These are phyloP conservation scores for Metarhizium brunneum DNA, from an alignment of 2,329 filamentous ascomycete species.

Conservation along the genomic window DNA sequence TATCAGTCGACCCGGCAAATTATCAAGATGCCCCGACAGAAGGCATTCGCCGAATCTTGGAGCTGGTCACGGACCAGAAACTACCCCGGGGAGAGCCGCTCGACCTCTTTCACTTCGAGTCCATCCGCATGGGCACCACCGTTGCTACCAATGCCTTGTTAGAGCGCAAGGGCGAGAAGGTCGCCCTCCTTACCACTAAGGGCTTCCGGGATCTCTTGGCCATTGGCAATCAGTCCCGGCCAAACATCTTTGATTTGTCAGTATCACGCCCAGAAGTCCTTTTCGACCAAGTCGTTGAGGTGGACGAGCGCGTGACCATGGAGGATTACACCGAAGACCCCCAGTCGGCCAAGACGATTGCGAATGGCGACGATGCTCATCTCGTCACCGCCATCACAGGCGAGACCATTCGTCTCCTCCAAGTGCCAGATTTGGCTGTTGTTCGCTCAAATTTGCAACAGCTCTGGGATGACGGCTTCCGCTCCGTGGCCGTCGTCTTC, in stretches of 20 bases:
- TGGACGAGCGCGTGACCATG: slow-evolving; percentile 63
- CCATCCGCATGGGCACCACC: slow-evolving; percentile 72
- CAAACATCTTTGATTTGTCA: slow-evolving; percentile 63
- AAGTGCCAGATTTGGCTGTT: slow-evolving; percentile 43
- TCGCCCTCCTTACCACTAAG: slow-evolving; percentile 61
- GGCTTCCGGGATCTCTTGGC: slow-evolving; percentile 63
- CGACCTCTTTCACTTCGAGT: slow-evolving; percentile 37
- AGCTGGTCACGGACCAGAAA: slow-evolving; percentile 18
- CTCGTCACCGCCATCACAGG: slow-evolving; percentile 59
- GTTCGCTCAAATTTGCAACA: slow-evolving; percentile 47
- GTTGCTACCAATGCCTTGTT: slow-evolving; percentile 68
- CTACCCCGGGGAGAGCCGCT: slow-evolving; percentile 24
- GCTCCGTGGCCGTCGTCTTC: slow-evolving; percentile 45
- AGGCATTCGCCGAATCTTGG: slow-evolving; percentile 48
- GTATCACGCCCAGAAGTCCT: slow-evolving; percentile 60
- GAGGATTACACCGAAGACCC: slow-evolving; percentile 68
- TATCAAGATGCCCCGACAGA: slow-evolving; percentile 66
- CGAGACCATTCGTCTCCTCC: slow-evolving; percentile 58
- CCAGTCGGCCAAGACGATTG: slow-evolving; percentile 26
- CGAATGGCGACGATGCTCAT: slow-evolving; percentile 40
- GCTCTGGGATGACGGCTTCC: slow-evolving; percentile 52
- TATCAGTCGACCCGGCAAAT: slow-evolving; percentile 64
- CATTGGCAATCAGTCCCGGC: slow-evolving; percentile 66
- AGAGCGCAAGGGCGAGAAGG: slow-evolving; percentile 62
- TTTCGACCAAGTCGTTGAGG: slow-evolving; percentile 59